Evolutionary conservation across 2,329 filamentous ascomycete species (phyloP), one percentile per base, ranked within the genome.

Genomic region (Thielaviopsis punctulata): DNA sequence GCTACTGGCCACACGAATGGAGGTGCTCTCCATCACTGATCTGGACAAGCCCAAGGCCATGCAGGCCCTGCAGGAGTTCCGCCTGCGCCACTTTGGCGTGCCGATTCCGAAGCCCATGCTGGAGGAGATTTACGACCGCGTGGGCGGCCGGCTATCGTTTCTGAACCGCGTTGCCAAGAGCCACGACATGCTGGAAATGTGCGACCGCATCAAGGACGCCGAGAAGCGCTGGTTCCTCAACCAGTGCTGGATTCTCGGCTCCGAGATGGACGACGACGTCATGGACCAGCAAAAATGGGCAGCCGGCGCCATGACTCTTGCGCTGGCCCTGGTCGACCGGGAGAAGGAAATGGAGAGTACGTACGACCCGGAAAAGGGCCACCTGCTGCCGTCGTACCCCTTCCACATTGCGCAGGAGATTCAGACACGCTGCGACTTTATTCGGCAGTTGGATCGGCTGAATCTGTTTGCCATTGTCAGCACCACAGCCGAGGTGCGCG

Each of bases 271-370:
- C 59, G 92, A 96, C 66, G 92, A 98, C 63, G 92, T 95, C 59
- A 96, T 96, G 82, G 87, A 95, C 62, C 86, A 95, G 65, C 88
- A 96, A 63, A 95, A 96, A 65, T 95, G 87, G 72, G 86, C 89
- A 45, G 86, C 88, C 12, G 89, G 87, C 12, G 88, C 92, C 36
- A 95, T 96, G 84, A 85, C 94, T 21, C 75, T 98, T 2, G 92
- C 90, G 19, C 84, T 84, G 59, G 88, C 88, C 1, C 78, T 98
- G 6, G 87, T 96, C n/a, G 84, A 94, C 55, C 77, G 78, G 59
- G 86, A 90, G 62, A 70, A 79, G 15, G 72, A 77, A 3, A 77
- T 76, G 68, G 72, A 77, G n/a, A 71, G 71, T 50, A 80, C 67
- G 7, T 90, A 87, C 62, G 75, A 88, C 63, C 67, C 73, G 0